Conservation (phyloP, 208 protist species). For the Crithidia acanthocephali region DNA sequence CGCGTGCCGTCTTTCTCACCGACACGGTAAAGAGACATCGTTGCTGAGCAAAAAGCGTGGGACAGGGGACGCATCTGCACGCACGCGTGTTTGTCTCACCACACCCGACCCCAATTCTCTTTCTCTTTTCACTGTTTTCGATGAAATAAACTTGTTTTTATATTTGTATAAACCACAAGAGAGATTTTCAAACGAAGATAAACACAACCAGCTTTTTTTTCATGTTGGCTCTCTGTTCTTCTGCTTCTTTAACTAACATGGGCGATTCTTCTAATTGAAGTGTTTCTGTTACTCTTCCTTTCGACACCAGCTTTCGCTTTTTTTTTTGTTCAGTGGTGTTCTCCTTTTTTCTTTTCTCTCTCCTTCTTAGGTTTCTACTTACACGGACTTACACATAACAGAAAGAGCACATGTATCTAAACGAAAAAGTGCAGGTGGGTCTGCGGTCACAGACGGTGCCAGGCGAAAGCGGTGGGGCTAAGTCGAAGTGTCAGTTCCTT, state of each 20-base stretch:
- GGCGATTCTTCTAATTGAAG: background rate
- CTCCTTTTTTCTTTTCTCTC: conserved; percentile 7
- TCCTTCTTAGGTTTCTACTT: conserved; percentile 4
- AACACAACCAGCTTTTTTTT: too few species aligned
- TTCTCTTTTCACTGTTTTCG: background rate
- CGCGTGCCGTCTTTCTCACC: conserved; percentile 11
- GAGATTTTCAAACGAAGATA: background rate
- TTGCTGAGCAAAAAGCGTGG: background rate
- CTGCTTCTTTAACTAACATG: background rate
- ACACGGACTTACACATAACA: conserved; percentile 8
- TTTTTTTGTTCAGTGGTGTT: background rate
- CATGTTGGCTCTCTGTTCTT: background rate
- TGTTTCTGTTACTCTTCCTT: background rate
- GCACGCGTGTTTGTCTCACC: background rate
- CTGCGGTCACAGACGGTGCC: background rate
- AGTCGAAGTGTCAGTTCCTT: background rate
- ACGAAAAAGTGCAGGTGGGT: background rate
- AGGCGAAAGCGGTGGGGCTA: background rate
- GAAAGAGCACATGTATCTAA: background rate
- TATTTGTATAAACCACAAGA: background rate
- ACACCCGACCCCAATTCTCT: background rate
- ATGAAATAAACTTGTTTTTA: too few species aligned
- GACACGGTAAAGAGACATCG: conserved; percentile 10
- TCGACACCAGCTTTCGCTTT: background rate
- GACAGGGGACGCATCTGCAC: conserved; percentile 1